These are phyloP conservation scores for Artemisia tridentata DNA, from an alignment of 129 eudicot genomes.

Conservation along the genomic window DNA sequence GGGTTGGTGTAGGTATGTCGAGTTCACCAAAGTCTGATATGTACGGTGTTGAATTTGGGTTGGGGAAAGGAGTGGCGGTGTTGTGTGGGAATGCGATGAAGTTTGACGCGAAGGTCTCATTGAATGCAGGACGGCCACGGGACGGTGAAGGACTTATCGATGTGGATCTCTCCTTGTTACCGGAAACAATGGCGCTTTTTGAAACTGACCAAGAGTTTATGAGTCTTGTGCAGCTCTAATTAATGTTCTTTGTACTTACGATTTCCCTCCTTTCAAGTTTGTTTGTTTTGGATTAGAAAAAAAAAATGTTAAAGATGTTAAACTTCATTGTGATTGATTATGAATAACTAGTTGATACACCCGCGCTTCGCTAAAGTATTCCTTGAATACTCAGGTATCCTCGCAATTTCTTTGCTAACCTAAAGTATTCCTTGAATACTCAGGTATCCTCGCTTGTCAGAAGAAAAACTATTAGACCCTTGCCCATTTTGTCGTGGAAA, in stretches of 20 bases:
- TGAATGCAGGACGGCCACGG: constrained; percentile 18
- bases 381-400: too few species aligned
- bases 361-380: not conserved
- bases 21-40: too few species aligned
- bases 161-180: not conserved
- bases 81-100: constrained; percentile 15
- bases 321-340: constrained; percentile 12
- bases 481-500: too few species aligned
- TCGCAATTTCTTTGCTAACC: too few species aligned
- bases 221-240: constrained; percentile 19
- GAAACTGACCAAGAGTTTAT: constrained; percentile 41
- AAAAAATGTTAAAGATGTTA: constrained; percentile 12
- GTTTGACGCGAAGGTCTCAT: constrained; percentile 21
- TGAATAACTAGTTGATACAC: constrained; percentile 2
- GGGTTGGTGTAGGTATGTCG: too few species aligned
- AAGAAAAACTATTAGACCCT: too few species aligned
- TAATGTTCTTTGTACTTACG: constrained; percentile 6
- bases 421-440: too few species aligned
- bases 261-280: constrained; percentile 11
- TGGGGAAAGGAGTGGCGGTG: too few species aligned
- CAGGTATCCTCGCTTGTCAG: too few species aligned
- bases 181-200: constrained; percentile 33
- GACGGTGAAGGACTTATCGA: constrained; percentile 15
- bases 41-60: too few species aligned
- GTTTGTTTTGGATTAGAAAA: not conserved